A percentile compares a stretch with the other conserved stretches of the same genome.
Conservation (phyloP, 352 stramenopile species). For the Nothophytophthora sp. region DNA sequence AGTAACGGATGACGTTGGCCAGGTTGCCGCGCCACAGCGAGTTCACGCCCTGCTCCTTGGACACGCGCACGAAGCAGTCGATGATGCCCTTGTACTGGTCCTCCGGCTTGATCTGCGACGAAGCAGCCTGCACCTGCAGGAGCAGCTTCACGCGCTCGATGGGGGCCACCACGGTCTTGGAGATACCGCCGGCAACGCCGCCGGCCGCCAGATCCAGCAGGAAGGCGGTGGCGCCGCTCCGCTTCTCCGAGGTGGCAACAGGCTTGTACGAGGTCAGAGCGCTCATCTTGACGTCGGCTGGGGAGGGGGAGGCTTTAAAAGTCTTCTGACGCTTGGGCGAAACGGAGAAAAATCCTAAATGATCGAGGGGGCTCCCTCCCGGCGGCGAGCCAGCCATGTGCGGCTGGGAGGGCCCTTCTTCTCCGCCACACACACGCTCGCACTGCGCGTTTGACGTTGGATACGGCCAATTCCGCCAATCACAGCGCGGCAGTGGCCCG, state of each 20-base stretch:
- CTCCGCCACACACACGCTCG: constrained; percentile 68
- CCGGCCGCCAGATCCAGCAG: constrained; percentile 83
- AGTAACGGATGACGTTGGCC: constrained; percentile 93
- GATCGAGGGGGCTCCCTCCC: constrained; percentile 16
- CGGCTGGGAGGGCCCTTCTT: constrained; percentile 23
- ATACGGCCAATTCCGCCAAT: constrained; percentile 32
- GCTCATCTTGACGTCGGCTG: constrained; percentile 66
- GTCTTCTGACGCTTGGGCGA: constrained; percentile 58
- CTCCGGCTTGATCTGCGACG: constrained; percentile 90
- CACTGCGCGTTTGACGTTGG: constrained; percentile 40
- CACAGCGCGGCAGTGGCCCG: neutral
- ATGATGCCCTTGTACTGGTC: constrained; percentile 93
- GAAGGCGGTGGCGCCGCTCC: constrained; percentile 63
- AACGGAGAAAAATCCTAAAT: constrained; percentile 89
- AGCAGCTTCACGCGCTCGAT: constrained; percentile 93
- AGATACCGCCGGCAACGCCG: constrained; percentile 87
- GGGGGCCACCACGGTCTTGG: constrained; percentile 90
- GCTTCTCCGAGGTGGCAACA: constrained; percentile 76
- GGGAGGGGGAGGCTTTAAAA: constrained; percentile 31
- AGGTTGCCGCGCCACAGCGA: constrained; percentile 93
- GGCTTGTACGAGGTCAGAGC: constrained; percentile 78
- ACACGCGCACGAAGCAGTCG: constrained; percentile 90
- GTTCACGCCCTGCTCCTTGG: constrained; percentile 84
- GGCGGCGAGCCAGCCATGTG: neutral
- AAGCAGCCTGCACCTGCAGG: constrained; percentile 90